Percentiles rank a stretch among this genome's conserved stretches.
Evolutionary conservation across 352 stramenopile genomes (phyloP).

Genomic region (Globisporangium radiosum): DNA sequence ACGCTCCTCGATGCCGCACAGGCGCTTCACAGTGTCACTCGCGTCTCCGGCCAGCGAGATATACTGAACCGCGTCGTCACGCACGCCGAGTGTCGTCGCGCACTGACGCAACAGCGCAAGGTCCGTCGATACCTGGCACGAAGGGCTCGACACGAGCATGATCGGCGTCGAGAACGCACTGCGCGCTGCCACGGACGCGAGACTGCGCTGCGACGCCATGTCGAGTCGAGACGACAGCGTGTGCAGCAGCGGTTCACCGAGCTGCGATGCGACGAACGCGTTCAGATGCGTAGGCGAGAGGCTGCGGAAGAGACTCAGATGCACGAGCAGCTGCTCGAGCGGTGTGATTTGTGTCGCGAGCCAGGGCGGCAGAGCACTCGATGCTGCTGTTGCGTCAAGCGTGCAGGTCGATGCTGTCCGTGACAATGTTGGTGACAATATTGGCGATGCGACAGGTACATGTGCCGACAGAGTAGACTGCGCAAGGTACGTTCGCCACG

Average conservation of each 20-base stretch:
- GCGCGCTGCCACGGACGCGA: constrained; percentile 3
- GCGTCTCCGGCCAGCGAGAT: constrained; percentile 10
- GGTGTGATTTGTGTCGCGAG: constrained; percentile 15
- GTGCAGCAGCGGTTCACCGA: constrained; percentile 17
- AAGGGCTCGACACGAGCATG: constrained; percentile 8
- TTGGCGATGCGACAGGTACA: background rate
- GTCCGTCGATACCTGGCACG: background rate
- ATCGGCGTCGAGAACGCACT: constrained; percentile 10
- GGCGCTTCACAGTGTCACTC: constrained; percentile 3
- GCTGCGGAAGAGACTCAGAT: constrained; percentile 23
- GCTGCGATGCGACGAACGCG: constrained; percentile 18
- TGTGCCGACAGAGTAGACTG: background rate
- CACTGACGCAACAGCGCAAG: constrained; percentile 9
- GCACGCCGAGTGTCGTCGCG: constrained; percentile 3
- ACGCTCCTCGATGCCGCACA: constrained; percentile 23
- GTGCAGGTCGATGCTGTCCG: background rate
- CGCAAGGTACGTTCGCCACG: constrained; percentile 26
- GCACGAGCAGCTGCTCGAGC: constrained; percentile 25
- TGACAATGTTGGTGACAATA: constrained; percentile 1
- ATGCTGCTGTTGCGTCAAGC: too few species aligned
- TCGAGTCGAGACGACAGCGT: constrained; percentile 4
- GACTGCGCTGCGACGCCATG: background rate
- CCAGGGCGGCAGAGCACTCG: constrained; percentile 12
- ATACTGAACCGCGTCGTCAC: constrained; percentile 8
- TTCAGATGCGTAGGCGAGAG: constrained; percentile 18